Base-by-base conservation (phyloP, 495 filamentous ascomycete genomes). In the Hypoxylon fragiforme region DNA sequence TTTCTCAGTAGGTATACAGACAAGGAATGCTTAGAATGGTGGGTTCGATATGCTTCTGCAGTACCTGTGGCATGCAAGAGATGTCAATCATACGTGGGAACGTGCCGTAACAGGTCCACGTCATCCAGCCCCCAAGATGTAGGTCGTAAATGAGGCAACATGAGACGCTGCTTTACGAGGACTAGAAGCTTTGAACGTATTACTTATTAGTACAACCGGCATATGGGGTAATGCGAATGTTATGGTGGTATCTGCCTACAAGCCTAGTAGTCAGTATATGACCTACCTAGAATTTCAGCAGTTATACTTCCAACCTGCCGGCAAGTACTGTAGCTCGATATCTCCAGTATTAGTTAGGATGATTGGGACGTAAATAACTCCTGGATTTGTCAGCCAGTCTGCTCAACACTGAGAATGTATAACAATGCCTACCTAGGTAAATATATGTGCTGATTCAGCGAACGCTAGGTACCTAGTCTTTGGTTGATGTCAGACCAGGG, bases 91-190 rank as follows among this genome's bases (percentile, higher is more conserved):
- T 15, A 40, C 36, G 38, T 20, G 19, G 14, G 37, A 46, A 21
- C 40, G 58, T 44, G 52, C 44, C 45, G 52, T 48, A 62, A 62
- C 58, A 39, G 52, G 53, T 52, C 58, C 53, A 56, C 58, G 52
- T 57, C 58, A 57, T 53, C 58, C 30, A 57, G 58, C 58, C 58
- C 52, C 58, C 58, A 62, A 62, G 44, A 14, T 30, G 20, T 13
- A 22, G 16, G 26, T 28, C 16, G 9, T n/a, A 40, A 47, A 57
- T 32, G 19, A 44, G 49, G 43, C 19, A 37, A 53, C 47, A 28
- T 57, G 28, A 57, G 52, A 39, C 52, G 58, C 44, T 38, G 12
- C 36, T 62, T 62, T 62, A 62, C 58, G 58, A 62, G 48, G 20
- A 22, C 35, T 30, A 19, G 41, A 14, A 35, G 14, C 15, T 20